Percentiles rank a stretch among this genome's conserved stretches.
phyloP scores from a whole-genome alignment of 2,329 filamentous ascomycete species.

The Dothideomycetidae sp. region DNA sequence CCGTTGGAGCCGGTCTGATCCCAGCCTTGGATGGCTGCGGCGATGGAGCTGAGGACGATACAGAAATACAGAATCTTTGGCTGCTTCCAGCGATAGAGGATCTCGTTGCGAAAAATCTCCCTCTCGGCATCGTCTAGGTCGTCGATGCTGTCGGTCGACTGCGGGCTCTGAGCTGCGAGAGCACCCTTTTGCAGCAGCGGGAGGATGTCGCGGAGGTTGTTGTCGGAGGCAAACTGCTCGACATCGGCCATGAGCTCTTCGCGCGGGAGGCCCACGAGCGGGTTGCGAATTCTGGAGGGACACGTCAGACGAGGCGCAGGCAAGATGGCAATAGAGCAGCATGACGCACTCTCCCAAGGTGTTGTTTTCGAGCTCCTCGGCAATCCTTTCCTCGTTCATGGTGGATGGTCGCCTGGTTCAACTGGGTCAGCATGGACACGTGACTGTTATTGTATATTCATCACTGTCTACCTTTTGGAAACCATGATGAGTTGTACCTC shows the following conservation, averaged over 20 bases:
- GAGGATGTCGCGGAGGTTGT: conserved; percentile 45
- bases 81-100: conserved; percentile 51
- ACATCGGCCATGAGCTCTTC: conserved; percentile 40
- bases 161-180: conserved; percentile 55
- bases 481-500: no score
- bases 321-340: no score
- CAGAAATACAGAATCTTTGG: conserved; percentile 49
- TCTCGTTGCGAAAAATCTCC: conserved; percentile 44
- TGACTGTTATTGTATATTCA: no score
- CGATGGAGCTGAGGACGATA: conserved; percentile 53
- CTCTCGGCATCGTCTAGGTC: conserved; percentile 47
- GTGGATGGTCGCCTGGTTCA: no score
- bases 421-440: no score
- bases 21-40: conserved; percentile 54
- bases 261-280: conserved; percentile 40
- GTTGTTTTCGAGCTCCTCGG: no score
- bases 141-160: conserved; percentile 46
- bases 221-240: conserved; percentile 45
- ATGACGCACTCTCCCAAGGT: no score
- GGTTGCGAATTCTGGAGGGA: conserved; percentile 45
- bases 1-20: conserved; percentile 29
- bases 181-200: conserved; percentile 52
- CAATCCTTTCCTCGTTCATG: no score
- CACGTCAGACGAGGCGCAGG: no score
- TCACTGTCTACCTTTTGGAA: no score